Evolutionary conservation across 2,329 filamentous ascomycete species (phyloP).

Genomic region (Claviceps capensis): DNA sequence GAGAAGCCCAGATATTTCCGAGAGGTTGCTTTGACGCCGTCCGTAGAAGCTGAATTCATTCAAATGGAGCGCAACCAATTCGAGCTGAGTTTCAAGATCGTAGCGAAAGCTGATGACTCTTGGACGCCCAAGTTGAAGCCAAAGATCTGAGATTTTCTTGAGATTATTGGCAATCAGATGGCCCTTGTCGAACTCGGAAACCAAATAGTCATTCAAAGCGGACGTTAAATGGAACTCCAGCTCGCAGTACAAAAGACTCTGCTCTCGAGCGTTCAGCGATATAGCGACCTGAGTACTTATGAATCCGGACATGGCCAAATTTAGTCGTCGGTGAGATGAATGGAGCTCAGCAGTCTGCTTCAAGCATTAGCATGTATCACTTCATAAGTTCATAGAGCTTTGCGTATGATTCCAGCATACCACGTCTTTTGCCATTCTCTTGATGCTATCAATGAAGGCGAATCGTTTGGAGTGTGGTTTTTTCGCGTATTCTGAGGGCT

Average conservation of each 20-base stretch:
- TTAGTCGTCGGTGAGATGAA: conserved; percentile 2
- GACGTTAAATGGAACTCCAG: conserved; percentile 41
- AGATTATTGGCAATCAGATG: conserved; percentile 37
- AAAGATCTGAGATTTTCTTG: conserved; percentile 35
- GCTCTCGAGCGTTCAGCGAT: conserved; percentile 41
- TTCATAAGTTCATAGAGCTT: background rate
- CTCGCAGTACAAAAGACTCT: conserved; percentile 45
- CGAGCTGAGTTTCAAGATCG: conserved; percentile 46
- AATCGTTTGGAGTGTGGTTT: conserved; percentile 23
- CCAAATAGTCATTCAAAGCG: conserved; percentile 38
- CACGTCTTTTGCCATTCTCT: conserved; percentile 40
- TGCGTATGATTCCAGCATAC: conserved; percentile 20
- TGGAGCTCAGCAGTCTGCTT: conserved; percentile 21
- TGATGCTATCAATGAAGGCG: conserved; percentile 31
- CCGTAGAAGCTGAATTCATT: conserved; percentile 42
- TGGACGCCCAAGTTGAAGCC: conserved; percentile 38
- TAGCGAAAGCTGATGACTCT: conserved; percentile 44
- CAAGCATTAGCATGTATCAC: conserved; percentile 7
- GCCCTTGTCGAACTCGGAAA: conserved; percentile 38
- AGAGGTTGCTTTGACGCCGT: conserved; percentile 25
- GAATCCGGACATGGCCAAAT: background rate
- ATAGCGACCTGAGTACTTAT: conserved; percentile 24
- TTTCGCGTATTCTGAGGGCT: conserved; percentile 10
- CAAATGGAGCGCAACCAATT: conserved; percentile 35
- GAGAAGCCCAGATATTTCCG: conserved; percentile 33